Percentiles rank a stretch among this genome's conserved stretches.
phyloP scores from a whole-genome alignment of 805 yeast genomes.

The Yamadazyma endophytica region DNA sequence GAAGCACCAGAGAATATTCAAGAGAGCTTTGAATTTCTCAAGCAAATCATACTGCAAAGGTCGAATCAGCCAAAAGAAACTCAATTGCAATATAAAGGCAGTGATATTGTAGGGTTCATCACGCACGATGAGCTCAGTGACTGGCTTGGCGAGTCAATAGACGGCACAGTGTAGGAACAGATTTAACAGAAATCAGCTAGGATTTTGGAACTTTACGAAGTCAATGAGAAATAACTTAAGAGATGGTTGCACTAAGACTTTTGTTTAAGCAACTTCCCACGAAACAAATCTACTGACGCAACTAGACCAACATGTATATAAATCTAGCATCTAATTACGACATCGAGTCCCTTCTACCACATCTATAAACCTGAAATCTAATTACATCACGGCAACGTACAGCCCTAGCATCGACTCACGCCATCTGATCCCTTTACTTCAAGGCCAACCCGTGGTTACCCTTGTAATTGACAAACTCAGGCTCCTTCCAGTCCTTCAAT shows the following conservation, averaged over 20 bases:
- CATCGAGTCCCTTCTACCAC: no score
- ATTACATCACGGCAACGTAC: no score
- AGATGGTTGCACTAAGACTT: no score
- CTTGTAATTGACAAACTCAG: slow-evolving; percentile 47
- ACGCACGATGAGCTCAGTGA: slow-evolving; percentile 40
- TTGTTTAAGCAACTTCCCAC: no score
- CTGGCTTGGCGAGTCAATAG: slow-evolving; percentile 44
- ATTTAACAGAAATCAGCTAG: background rate
- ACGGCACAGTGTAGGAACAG: slow-evolving; percentile 32
- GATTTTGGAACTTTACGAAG: no score
- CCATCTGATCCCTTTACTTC: no score
- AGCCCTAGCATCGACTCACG: no score
- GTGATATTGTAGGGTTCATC: slow-evolving; percentile 41
- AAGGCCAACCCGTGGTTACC: slow-evolving; percentile 60
- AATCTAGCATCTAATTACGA: no score
- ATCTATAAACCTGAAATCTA: no score
- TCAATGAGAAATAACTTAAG: no score
- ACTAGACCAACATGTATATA: no score
- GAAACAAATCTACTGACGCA: no score
- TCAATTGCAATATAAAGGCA: slow-evolving; percentile 35
- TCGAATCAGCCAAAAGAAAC: slow-evolving; percentile 7
- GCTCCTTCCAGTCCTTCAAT: slow-evolving; percentile 48
- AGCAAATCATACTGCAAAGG: slow-evolving; percentile 20
- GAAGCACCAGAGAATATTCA: slow-evolving; percentile 11
- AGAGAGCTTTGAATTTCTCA: slow-evolving; percentile 31